Base-by-base conservation (phyloP, 2,329 filamentous ascomycete species). In the Coniochaeta sp. region DNA sequence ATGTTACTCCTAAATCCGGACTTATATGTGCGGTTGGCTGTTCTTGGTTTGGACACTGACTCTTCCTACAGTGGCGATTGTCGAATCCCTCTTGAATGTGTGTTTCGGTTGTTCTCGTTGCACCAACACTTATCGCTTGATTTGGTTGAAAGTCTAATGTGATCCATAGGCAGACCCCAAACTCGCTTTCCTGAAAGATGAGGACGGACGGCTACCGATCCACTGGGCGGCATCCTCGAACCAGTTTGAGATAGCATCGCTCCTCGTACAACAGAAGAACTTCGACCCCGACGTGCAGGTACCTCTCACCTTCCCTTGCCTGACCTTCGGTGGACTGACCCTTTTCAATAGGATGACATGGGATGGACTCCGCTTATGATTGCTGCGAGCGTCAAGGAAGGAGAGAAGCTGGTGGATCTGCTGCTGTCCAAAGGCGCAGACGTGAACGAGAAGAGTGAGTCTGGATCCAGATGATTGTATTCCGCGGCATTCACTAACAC, bases 151-250 rank as follows among this genome's bases (percentile, higher is more conserved):
- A n/a, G n/a, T n/a, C n/a, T n/a, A n/a, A n/a, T n/a, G n/a, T n/a
- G n/a, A n/a, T n/a, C n/a, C n/a, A n/a, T 51, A 92, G 86, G 83
- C 85, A 59, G 91, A 95, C 63, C 85, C 88, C 2, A 91, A 88
- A 62, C 80, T 95, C 33, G 85, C 89, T 24, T 76, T 73, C 47
- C 69, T 69, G 53, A 82, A 84, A 61, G 94, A 99, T 63, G 86
- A 89, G 48, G 94, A 99, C 67, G 89, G 90, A 14, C 88, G 94
- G 42, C 81, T 96, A 32, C 86, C 94, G 2, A 83, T 97, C 52
- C 94, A 99, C 75, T 99, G 94, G 94, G 92, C 94, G 0, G 82
- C 84, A 2, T 94, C 91, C 20, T 87, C 88, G 67, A 95, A 94
- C 65, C 85, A 83, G 58, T 70, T 86, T 6, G 79, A 85, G 22